Conservation (phyloP, 129 eudicot species). For the Flaveria bidentis region DNA sequence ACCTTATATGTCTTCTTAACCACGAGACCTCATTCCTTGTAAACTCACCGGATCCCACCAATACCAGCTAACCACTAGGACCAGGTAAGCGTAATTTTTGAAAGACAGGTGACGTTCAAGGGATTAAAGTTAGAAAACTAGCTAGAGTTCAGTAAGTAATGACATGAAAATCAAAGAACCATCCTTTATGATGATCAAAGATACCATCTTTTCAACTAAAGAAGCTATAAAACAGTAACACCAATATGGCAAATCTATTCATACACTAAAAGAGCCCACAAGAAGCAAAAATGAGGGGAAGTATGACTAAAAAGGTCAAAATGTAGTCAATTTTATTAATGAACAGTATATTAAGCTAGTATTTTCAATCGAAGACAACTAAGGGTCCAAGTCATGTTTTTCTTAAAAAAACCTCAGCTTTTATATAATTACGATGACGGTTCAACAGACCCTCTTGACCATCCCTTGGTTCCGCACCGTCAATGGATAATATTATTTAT, state of each 20-base stretch:
- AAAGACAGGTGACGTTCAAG: neutral
- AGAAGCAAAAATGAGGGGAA: neutral
- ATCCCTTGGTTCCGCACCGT: no score
- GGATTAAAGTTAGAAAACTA: neutral
- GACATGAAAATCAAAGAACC: neutral
- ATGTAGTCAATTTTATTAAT: neutral
- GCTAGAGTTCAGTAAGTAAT: neutral
- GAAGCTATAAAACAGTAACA: neutral
- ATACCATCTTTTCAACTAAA: neutral
- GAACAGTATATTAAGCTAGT: no score
- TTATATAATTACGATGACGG: no score
- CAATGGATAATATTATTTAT: neutral
- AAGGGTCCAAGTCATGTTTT: no score
- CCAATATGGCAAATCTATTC: conserved; percentile 1
- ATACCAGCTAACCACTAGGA: no score
- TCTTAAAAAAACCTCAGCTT: no score
- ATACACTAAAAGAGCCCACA: neutral
- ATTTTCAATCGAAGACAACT: neutral
- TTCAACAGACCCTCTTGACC: no score
- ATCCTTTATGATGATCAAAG: neutral
- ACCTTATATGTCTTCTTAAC: neutral
- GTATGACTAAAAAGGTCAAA: neutral
- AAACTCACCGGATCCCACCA: no score
- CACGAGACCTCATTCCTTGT: neutral
- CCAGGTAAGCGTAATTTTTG: neutral